These are phyloP conservation scores for Hymenoscyphus salicellus DNA, from an alignment of 2,329 filamentous ascomycete genomes.

Conservation along the genomic window DNA sequence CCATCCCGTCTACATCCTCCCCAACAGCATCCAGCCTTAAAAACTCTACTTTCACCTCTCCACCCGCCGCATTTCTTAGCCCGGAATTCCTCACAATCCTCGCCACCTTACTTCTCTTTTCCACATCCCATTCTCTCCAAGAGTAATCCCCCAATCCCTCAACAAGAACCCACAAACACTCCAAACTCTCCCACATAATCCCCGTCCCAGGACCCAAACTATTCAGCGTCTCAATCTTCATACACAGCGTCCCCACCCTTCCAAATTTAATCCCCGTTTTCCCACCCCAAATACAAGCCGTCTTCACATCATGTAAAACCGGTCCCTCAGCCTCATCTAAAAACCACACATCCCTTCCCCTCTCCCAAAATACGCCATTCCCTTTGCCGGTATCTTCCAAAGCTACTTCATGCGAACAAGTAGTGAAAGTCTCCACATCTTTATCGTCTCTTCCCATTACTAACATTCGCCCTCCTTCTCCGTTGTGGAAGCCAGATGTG, in stretches of 20 bases:
- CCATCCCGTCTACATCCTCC: constrained; percentile 48
- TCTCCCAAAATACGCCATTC: constrained; percentile 2
- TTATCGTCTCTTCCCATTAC: constrained; percentile 7
- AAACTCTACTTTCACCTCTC: constrained; percentile 41
- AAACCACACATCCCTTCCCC: constrained; percentile 1
- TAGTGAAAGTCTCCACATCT: constrained; percentile 18
- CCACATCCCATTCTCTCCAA: neutral
- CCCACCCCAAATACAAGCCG: constrained; percentile 13
- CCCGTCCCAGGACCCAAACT: constrained; percentile 48
- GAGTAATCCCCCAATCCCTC: neutral
- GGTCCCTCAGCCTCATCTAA: neutral
- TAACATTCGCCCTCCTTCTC: constrained; percentile 1
- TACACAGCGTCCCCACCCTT: constrained; percentile 7
- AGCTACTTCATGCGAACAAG: constrained; percentile 15
- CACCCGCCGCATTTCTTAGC: constrained; percentile 58
- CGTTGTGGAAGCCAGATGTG: constrained; percentile 8
- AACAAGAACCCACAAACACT: constrained; percentile 25
- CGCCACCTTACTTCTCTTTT: neutral
- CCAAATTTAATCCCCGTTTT: constrained; percentile 15
- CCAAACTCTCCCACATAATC: constrained; percentile 57
- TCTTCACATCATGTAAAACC: neutral
- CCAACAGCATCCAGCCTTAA: constrained; percentile 25
- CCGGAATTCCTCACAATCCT: constrained; percentile 49
- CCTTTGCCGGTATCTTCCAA: neutral
- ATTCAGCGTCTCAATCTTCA: constrained; percentile 9